Evolutionary conservation across 148 eudicot species (phyloP).

Genomic region (Agrostemma githago): DNA sequence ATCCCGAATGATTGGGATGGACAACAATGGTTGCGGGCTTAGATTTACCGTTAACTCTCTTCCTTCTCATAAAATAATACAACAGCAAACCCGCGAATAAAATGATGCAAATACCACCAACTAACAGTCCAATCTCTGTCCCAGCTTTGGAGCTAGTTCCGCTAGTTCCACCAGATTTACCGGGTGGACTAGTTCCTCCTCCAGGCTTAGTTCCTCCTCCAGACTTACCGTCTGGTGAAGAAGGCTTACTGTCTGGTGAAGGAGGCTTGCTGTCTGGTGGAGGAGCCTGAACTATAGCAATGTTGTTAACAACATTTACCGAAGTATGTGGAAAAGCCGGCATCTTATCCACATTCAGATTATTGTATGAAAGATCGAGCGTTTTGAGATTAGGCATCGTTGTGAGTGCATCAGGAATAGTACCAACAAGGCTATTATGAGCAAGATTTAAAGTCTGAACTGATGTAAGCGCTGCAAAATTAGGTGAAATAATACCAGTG

Average conservation of each 20-base stretch:
- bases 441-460: constrained; percentile 41
- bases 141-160: constrained; percentile 36
- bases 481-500: constrained; percentile 59
- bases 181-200: neutral
- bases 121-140: constrained; percentile 43
- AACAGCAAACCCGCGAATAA: constrained; percentile 35
- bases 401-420: constrained; percentile 43
- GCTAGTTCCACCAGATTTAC: constrained; percentile 1
- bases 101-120: constrained; percentile 38
- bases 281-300: constrained; percentile 49
- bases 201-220: constrained; percentile 17
- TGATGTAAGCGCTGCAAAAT: constrained; percentile 42
- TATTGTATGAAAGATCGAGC: constrained; percentile 53
- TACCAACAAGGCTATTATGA: constrained; percentile 40
- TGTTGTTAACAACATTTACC: constrained; percentile 43
- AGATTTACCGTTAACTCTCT: constrained; percentile 34
- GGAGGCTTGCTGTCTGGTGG: constrained; percentile 18
- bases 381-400: constrained; percentile 34
- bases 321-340: constrained; percentile 44
- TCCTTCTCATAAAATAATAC: constrained; percentile 44
- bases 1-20: constrained; percentile 58
- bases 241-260: constrained; percentile 5
- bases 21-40: constrained; percentile 51
- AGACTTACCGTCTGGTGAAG: constrained; percentile 6
- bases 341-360: constrained; percentile 39